phyloP scores from a whole-genome alignment of 495 filamentous ascomycete species.

The Trichocladium antarcticum region DNA sequence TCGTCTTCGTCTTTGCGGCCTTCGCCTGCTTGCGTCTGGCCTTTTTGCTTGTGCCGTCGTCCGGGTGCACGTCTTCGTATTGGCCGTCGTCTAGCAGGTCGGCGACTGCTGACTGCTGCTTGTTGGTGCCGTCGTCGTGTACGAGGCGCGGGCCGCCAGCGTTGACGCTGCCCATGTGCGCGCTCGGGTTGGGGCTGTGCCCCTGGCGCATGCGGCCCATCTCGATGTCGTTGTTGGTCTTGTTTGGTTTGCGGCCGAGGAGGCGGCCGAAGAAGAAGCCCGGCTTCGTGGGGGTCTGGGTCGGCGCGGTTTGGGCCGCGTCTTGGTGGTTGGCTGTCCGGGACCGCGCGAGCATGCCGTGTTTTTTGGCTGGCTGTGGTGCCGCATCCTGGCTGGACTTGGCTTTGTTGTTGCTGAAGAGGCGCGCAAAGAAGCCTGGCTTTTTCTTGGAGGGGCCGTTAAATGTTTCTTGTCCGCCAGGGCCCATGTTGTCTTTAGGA shows the following conservation, averaged over 20 bases:
- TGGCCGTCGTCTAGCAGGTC: not conserved
- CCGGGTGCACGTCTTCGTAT: not conserved
- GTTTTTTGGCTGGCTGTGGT: not conserved
- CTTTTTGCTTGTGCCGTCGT: not conserved
- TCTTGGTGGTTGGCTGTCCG: not conserved
- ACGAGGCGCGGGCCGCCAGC: constrained; percentile 6
- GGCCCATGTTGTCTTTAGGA: not conserved
- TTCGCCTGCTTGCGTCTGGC: no score
- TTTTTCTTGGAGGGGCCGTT: not conserved
- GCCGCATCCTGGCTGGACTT: not conserved
- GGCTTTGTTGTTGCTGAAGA: not conserved
- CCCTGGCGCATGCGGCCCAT: no score
- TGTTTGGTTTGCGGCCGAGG: constrained; percentile 5
- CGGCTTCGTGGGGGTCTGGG: not conserved
- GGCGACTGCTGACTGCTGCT: not conserved
- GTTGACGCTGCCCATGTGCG: constrained; percentile 3
- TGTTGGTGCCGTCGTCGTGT: not conserved
- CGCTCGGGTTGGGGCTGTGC: not conserved
- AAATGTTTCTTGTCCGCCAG: not conserved
- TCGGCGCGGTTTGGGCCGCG: not conserved
- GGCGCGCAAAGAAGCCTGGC: not conserved
- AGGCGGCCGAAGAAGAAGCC: constrained; percentile 1
- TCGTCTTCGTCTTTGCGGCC: not conserved
- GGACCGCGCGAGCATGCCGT: not conserved
- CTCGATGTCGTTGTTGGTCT: constrained; percentile 5